Conservation (phyloP, 192 early-diverging fungal species). For the Coemansia reversa region DNA sequence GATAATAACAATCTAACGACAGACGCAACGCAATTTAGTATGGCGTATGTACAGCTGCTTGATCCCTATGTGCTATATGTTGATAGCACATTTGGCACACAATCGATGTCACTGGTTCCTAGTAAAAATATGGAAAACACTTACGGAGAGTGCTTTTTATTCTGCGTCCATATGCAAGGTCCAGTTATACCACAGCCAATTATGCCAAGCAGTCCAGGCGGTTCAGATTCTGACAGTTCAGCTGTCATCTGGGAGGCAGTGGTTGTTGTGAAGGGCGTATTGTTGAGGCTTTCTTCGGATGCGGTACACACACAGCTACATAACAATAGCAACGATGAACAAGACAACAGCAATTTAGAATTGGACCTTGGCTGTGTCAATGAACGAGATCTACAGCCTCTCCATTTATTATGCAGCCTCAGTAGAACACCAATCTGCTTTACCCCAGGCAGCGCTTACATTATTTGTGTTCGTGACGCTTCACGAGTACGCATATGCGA, state of each 20-base stretch:
- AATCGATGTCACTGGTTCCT: not conserved
- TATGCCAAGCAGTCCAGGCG: not conserved
- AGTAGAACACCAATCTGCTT: slow-evolving; percentile 14
- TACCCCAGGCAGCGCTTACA: slow-evolving; percentile 20
- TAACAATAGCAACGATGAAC: not conserved
- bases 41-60: slow-evolving; percentile 18
- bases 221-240: not conserved
- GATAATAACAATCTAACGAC: not conserved
- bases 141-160: slow-evolving; percentile 11
- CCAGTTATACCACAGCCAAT: slow-evolving; percentile 2
- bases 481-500: not conserved
- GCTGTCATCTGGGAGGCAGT: not conserved
- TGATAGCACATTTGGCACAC: slow-evolving; percentile 29
- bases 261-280: slow-evolving; percentile 11
- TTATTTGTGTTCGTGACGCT: slow-evolving; percentile 18
- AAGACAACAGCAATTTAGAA: not conserved
- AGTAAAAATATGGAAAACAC: not conserved
- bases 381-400: slow-evolving; percentile 1
- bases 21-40: slow-evolving; percentile 4
- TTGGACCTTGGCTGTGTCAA: slow-evolving; percentile 1
- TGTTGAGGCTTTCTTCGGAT: not conserved
- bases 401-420: slow-evolving; percentile 12
- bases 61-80: slow-evolving; percentile 10
- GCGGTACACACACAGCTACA: not conserved
- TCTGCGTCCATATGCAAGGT: slow-evolving; percentile 23